phyloP scores from a whole-genome alignment of 345 rosid genomes.

The Gossypium rotundifolium region DNA sequence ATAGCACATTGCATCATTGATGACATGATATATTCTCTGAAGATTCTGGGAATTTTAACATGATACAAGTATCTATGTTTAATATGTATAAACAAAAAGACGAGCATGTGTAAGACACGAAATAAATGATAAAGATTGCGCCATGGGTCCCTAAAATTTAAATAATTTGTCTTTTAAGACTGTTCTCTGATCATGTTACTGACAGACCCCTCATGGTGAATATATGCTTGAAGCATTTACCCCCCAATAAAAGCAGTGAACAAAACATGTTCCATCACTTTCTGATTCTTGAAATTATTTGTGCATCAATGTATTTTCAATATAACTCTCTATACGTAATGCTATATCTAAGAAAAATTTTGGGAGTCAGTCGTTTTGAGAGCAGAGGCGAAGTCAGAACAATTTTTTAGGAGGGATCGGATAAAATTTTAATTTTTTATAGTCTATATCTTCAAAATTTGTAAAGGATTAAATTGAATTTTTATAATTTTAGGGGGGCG shows the following conservation, averaged over 20 bases:
- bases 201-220: conserved; percentile 23
- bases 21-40: no score
- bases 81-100: not conserved
- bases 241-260: conserved; percentile 1
- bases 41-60: not conserved
- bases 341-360: no score
- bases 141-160: conserved; percentile 13
- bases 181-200: conserved; percentile 6
- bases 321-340: no score
- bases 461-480: no score
- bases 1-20: no score
- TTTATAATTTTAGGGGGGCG: no score
- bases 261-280: no score
- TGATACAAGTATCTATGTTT: not conserved
- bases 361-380: no score
- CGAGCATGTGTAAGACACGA: not conserved
- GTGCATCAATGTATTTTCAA: not conserved
- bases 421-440: no score
- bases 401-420: no score
- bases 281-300: not conserved
- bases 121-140: not conserved
- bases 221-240: conserved; percentile 13
- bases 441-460: no score
- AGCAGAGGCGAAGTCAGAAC: no score
- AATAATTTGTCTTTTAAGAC: not conserved